These are phyloP conservation scores for Rubia peregrina DNA, from an alignment of 305 asterid species.

Conservation along the genomic window DNA sequence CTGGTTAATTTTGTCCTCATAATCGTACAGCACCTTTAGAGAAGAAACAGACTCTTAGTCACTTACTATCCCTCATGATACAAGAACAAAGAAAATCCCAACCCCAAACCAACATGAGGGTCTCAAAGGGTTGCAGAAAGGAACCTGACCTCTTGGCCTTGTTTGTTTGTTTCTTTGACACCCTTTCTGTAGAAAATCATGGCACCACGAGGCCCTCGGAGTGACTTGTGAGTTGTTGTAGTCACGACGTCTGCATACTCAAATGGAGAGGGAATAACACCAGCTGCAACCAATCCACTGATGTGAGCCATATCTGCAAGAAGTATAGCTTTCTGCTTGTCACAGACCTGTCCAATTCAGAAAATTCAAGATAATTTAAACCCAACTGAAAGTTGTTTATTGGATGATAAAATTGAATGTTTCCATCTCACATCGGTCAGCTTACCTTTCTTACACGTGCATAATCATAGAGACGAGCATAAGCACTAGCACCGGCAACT, in stretches of 20 bases:
- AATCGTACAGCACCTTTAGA: slow-evolving; percentile 73
- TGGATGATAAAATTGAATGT: neutral
- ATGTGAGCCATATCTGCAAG: slow-evolving; percentile 90
- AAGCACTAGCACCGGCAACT: slow-evolving; percentile 93
- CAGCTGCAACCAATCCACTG: slow-evolving; percentile 90
- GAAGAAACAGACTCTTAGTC: slow-evolving; percentile 11
- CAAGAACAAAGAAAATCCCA: neutral
- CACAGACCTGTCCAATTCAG: slow-evolving; percentile 29
- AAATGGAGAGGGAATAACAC: slow-evolving; percentile 74
- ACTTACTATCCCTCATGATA: neutral
- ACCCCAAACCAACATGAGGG: slow-evolving; percentile 2
- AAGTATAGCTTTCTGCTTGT: slow-evolving; percentile 79
- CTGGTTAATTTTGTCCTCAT: slow-evolving; percentile 84
- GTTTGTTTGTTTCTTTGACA: slow-evolving; percentile 76
- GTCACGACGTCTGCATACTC: slow-evolving; percentile 85
- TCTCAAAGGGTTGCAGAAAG: neutral
- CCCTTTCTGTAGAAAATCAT: slow-evolving; percentile 90
- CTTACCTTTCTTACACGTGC: slow-evolving; percentile 61
- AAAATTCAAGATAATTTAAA: neutral
- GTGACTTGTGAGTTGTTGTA: slow-evolving; percentile 87
- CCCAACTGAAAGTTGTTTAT: neutral
- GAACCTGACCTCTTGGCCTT: slow-evolving; percentile 63
- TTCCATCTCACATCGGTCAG: neutral
- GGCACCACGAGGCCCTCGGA: slow-evolving; percentile 95
- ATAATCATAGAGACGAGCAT: slow-evolving; percentile 69